Evolutionary conservation across 2,329 filamentous ascomycete species (phyloP), one percentile per base, ranked within the genome.

Genomic region (Aspergillus niger): DNA sequence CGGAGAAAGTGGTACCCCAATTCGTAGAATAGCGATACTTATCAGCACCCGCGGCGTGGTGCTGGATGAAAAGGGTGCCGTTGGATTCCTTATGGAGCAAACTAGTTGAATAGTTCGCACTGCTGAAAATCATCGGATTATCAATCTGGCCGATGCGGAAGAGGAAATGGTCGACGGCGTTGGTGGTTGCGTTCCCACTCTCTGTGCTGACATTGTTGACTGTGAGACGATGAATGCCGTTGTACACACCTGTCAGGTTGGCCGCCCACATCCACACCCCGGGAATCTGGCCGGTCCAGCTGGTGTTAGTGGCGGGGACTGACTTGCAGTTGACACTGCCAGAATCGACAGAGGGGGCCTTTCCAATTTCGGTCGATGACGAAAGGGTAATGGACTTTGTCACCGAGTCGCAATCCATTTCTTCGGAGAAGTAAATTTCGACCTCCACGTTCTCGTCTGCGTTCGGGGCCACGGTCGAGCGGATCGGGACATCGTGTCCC

Each of bases 11-110:
- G 2, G 80, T 83, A n/a, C 83, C 85, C 79, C 83, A 89, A 59
- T 85, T 85, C 32, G 82, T 81, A 24, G 83, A 85, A 69, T 86
- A 88, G 11, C 86, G 83, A 75, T 82, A 89, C 65, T 81, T 81
- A 65, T 86, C 83, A 3, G 86, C 86, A 26, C 86, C 86, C 8
- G 85, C 74, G 3, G 86, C 86, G 60, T 81, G 79, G 65, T 88
- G 86, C n/a, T 79, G 76, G 59, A 88, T 75, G 56, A 76, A 81
- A 47, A 82, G 76, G 43, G 67, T 73, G 5, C 77, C 77, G 8
- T 79, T 73, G 1, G 70, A 63, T 24, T 79, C 70, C 51, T 77
- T 72, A 57, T 79, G 72, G 15, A 88, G 76, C 3, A 88, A 77
- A 8, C 75, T 77, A 10, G 74, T 76, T 3, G 85, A 85, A 71